These are phyloP conservation scores for Podaxis sp. DNA, from an alignment of 768 basidiomycete genomes.

Conservation along the genomic window DNA sequence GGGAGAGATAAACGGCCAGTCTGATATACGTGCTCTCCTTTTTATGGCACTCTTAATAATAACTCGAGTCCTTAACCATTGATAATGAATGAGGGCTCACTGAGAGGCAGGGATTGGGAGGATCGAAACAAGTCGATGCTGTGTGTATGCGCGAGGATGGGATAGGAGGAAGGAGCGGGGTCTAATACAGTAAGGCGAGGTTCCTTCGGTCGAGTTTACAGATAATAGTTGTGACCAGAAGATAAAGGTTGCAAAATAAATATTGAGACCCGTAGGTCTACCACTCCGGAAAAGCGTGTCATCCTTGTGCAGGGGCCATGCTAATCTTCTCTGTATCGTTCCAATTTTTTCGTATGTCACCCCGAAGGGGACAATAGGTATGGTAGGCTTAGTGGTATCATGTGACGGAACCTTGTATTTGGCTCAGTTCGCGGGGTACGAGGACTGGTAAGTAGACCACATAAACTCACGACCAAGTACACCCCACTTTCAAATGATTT, in stretches of 20 bases:
- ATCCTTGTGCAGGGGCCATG: slow-evolving; percentile 99
- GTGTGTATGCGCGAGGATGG: no score
- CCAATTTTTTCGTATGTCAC: slow-evolving; percentile 98
- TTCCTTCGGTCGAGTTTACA: background rate
- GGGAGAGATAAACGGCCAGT: no score
- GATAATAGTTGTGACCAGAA: background rate
- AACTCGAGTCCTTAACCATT: no score
- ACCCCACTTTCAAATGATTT: no score
- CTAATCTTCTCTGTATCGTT: slow-evolving; percentile 99
- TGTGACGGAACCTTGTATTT: background rate
- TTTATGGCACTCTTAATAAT: no score
- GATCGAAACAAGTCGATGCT: no score
- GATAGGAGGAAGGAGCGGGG: background rate
- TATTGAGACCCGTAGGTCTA: slow-evolving; percentile 60
- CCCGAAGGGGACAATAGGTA: slow-evolving; percentile 68
- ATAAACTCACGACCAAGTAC: no score
- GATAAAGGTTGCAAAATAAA: slow-evolving; percentile 33
- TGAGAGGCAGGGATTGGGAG: no score
- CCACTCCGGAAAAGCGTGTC: slow-evolving; percentile 98
- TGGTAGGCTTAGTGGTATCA: background rate
- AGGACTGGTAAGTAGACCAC: background rate
- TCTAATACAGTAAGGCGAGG: no score
- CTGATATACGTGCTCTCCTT: no score
- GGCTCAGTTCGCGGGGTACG: background rate
- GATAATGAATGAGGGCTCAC: no score